phyloP scores from a whole-genome alignment of 441 rosid species.

The Euphorbia corollata region DNA sequence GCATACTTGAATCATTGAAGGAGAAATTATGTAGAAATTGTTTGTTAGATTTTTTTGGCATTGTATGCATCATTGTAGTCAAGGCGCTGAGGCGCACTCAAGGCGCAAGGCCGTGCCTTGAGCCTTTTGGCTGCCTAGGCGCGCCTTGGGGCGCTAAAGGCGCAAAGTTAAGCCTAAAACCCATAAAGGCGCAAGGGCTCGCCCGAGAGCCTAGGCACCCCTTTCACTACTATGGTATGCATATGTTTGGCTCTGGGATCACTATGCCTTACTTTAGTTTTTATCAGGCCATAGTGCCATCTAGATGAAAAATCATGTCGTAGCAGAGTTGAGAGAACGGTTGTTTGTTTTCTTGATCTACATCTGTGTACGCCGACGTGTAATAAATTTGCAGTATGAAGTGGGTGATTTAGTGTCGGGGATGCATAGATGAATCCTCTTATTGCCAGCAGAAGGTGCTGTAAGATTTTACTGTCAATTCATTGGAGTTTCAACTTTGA shows the following conservation, averaged over 20 bases:
- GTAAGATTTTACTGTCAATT: constrained; percentile 1
- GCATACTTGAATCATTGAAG: not conserved
- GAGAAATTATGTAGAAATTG: not conserved
- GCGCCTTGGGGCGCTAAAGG: no score
- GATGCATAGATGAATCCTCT: not conserved
- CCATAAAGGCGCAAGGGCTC: no score
- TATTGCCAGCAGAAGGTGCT: not conserved
- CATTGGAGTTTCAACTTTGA: not conserved
- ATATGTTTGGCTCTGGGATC: not conserved
- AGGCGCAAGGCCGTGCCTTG: no score
- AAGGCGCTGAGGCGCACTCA: no score
- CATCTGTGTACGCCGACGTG: not conserved
- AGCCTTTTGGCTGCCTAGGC: no score
- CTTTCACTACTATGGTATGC: not conserved
- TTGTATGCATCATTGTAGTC: no score
- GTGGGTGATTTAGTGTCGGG: not conserved
- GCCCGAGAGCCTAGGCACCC: no score
- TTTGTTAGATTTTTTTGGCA: no score
- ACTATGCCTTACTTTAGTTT: not conserved
- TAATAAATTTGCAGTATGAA: not conserved
- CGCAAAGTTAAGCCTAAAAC: no score
- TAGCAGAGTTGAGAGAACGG: not conserved
- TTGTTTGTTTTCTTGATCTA: not conserved
- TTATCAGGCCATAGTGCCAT: not conserved
- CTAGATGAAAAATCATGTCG: not conserved